Evolutionary conservation across 495 filamentous ascomycete species (phyloP).

Genomic region (Aspergillus bertholletiae): DNA sequence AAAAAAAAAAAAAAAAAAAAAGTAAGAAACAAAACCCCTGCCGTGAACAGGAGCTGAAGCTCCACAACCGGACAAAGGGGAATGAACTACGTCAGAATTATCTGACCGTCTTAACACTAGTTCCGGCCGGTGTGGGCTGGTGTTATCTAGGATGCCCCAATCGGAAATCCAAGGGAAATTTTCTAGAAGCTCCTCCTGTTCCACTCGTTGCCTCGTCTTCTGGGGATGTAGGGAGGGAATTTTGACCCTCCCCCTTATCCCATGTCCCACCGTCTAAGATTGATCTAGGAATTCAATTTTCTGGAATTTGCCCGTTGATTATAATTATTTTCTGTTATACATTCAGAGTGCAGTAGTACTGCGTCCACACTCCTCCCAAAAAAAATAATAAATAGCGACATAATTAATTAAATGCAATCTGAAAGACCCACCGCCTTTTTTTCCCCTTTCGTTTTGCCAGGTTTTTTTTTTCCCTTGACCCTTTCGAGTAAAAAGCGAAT

Average conservation of each 20-base stretch:
- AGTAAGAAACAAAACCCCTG: slow-evolving; percentile 24
- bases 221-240: slow-evolving; percentile 1
- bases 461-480: background rate
- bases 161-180: slow-evolving; percentile 39
- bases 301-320: background rate
- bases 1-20: slow-evolving; percentile 3
- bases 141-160: slow-evolving; percentile 23
- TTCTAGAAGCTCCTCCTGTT: slow-evolving; percentile 41
- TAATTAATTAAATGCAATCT: background rate
- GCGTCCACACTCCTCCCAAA: background rate
- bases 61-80: slow-evolving; percentile 19
- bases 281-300: background rate
- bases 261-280: slow-evolving; percentile 7
- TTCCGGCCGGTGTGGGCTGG: slow-evolving; percentile 13
- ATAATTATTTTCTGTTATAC: background rate
- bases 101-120: slow-evolving; percentile 15
- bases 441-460: background rate
- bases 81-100: slow-evolving; percentile 22
- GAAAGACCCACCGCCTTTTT: background rate
- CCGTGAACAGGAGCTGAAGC: slow-evolving; percentile 34
- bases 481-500: background rate
- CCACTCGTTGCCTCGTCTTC: slow-evolving; percentile 24
- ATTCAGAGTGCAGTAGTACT: background rate
- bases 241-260: slow-evolving; percentile 19
- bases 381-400: background rate